A percentile compares a stretch with the other conserved stretches of the same genome.
Evolutionary conservation across 768 basidiomycete genomes (phyloP).

Genomic region (Hygrocybe coccinea): DNA sequence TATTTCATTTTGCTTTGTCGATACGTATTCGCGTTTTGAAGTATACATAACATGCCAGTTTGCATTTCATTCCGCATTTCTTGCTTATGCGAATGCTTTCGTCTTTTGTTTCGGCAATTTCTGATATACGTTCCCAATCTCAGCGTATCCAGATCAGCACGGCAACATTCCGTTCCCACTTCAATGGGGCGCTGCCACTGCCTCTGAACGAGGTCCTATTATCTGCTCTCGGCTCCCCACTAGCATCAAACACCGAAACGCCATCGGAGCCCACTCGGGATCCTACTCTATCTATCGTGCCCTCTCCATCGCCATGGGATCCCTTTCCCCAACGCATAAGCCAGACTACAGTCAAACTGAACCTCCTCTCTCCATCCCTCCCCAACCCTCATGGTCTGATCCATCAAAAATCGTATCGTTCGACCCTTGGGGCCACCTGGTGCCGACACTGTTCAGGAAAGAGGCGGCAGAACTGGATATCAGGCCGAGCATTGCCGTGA

Average conservation of each 20-base stretch:
- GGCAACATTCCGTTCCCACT: conserved; percentile 78
- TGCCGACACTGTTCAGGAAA: conserved; percentile 61
- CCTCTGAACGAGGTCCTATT: conserved; percentile 73
- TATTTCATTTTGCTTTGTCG: no score
- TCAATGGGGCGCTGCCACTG: conserved; percentile 71
- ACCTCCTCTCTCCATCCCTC: conserved; percentile 76
- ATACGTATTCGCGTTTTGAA: no score
- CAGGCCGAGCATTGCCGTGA: conserved; percentile 89
- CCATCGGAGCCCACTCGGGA: conserved; percentile 90
- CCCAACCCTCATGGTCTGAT: conserved; percentile 73
- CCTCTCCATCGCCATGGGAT: conserved; percentile 85
- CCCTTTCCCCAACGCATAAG: conserved; percentile 71
- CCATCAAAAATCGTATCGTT: conserved; percentile 81
- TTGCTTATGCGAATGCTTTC: background rate
- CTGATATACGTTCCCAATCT: background rate
- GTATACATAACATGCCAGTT: background rate
- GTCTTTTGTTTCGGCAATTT: background rate
- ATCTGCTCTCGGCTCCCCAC: conserved; percentile 81
- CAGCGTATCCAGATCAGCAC: conserved; percentile 87
- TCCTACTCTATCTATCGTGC: conserved; percentile 95
- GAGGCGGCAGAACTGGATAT: conserved; percentile 72
- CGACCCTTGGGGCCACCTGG: conserved; percentile 91
- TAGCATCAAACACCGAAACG: conserved; percentile 86
- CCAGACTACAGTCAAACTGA: conserved; percentile 80
- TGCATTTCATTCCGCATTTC: background rate